These are phyloP conservation scores for Delonix regia DNA, from an alignment of 306 rosid genomes.

Conservation along the genomic window DNA sequence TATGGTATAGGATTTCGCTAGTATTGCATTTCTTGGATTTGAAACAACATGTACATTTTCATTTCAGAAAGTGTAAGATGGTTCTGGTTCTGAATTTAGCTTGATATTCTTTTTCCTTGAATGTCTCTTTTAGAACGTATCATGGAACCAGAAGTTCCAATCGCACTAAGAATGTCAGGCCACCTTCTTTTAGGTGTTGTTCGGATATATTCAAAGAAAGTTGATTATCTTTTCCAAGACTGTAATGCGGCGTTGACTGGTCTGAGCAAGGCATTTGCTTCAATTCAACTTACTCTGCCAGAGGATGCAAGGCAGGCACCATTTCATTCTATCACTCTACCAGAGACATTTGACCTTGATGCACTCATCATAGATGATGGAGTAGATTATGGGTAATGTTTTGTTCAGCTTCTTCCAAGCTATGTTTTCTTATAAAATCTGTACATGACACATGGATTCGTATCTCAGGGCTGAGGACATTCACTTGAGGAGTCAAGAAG, in stretches of 20 bases:
- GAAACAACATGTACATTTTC: neutral
- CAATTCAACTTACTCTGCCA: conserved; percentile 56
- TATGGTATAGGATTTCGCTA: neutral
- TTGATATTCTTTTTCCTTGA: neutral
- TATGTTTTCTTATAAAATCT: neutral
- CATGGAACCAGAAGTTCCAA: conserved; percentile 90
- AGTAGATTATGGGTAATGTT: conserved; percentile 46
- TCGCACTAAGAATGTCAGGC: conserved; percentile 85
- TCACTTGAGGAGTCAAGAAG: conserved; percentile 63
- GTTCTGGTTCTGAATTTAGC: neutral
- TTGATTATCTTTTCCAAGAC: conserved; percentile 70
- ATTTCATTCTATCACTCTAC: conserved; percentile 65
- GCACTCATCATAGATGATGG: conserved; percentile 50
- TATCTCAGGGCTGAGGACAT: conserved; percentile 52
- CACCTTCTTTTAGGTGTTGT: conserved; percentile 85
- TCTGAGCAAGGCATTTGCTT: conserved; percentile 55
- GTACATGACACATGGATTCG: conserved; percentile 1
- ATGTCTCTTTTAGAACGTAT: conserved; percentile 59
- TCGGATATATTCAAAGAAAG: conserved; percentile 86
- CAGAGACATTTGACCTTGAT: conserved; percentile 71
- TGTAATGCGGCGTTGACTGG: conserved; percentile 52
- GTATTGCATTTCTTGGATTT: neutral
- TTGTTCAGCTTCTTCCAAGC: neutral
- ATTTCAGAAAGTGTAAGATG: neutral
- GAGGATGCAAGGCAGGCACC: conserved; percentile 82